Evolutionary conservation across 23 red algal genomes (phyloP).

Genomic region (Gracilariopsis chorda): DNA sequence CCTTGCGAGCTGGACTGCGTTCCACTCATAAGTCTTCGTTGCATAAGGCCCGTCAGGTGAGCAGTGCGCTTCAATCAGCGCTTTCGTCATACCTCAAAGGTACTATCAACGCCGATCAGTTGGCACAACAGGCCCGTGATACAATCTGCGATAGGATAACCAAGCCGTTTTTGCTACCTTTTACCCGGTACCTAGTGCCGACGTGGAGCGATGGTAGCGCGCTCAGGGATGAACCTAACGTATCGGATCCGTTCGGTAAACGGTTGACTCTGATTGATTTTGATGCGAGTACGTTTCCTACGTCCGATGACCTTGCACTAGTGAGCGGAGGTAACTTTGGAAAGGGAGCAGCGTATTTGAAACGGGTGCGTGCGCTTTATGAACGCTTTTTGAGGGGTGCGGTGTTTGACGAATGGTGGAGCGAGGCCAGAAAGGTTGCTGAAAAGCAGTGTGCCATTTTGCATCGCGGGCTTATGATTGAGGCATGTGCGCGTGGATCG

Average conservation of each 20-base stretch:
- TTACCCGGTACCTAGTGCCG: conserved; percentile 29
- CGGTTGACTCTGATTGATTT: conserved; percentile 4
- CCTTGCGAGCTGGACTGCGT: not conserved
- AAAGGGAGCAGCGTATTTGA: not conserved
- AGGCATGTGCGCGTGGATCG: conserved; percentile 6
- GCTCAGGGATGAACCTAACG: conserved; percentile 27
- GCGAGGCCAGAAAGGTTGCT: not conserved
- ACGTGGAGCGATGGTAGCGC: conserved; percentile 16
- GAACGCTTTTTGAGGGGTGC: conserved; percentile 26
- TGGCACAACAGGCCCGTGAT: not conserved
- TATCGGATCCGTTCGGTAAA: conserved; percentile 41
- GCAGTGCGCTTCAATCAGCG: not conserved
- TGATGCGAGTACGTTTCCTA: conserved; percentile 18
- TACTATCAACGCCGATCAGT: not conserved
- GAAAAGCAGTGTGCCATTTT: conserved; percentile 22
- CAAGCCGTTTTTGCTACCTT: conserved; percentile 21
- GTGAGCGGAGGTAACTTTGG: not conserved
- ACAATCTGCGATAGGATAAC: conserved; percentile 19
- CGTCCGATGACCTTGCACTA: not conserved
- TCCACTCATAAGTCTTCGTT: conserved; percentile 10
- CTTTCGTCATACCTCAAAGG: not conserved
- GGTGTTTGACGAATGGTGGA: conserved; percentile 50
- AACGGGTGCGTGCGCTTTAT: conserved; percentile 15
- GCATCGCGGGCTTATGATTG: conserved; percentile 10
- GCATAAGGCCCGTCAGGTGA: not conserved